phyloP scores from a whole-genome alignment of 805 yeast species.

The Candida takata region DNA sequence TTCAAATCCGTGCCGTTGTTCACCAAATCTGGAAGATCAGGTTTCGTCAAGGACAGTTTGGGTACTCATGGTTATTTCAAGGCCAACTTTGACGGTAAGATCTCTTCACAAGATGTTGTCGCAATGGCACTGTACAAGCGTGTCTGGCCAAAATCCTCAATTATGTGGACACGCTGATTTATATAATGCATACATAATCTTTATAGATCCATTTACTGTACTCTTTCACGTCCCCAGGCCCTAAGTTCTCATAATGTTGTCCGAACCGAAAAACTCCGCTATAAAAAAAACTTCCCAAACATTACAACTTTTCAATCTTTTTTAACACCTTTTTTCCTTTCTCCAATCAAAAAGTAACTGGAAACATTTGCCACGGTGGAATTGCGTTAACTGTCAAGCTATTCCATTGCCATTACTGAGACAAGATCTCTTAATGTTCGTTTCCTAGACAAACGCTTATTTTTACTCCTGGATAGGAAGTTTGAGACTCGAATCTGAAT shows the following conservation, averaged over 20 bases:
- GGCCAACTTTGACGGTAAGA: slow-evolving; percentile 86
- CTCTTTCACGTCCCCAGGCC: too few species aligned
- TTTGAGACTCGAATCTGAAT: slow-evolving; percentile 23
- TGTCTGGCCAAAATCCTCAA: slow-evolving; percentile 70
- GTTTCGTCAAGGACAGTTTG: slow-evolving; percentile 88
- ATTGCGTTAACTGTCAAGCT: slow-evolving; percentile 22
- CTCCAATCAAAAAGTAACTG: slow-evolving; percentile 28
- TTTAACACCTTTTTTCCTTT: slow-evolving; percentile 14
- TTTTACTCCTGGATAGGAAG: slow-evolving; percentile 27
- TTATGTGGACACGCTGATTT: slow-evolving; percentile 25
- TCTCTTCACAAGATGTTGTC: slow-evolving; percentile 86
- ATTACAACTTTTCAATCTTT: slow-evolving; percentile 4
- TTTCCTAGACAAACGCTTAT: slow-evolving; percentile 20
- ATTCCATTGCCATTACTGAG: slow-evolving; percentile 27
- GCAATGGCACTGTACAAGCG: slow-evolving; percentile 93
- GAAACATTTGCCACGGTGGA: slow-evolving; percentile 29
- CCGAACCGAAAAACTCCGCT: neutral
- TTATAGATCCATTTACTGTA: neutral
- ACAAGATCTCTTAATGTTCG: slow-evolving; percentile 24
- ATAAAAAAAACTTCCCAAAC: neutral
- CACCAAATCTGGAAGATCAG: slow-evolving; percentile 88
- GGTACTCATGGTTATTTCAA: slow-evolving; percentile 99
- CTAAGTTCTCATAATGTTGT: neutral
- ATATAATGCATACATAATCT: neutral
- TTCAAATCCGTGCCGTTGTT: slow-evolving; percentile 89